These are phyloP conservation scores for Tilletiopsis washingtonensis DNA, from an alignment of 1,284 basidiomycete species.

Conservation along the genomic window DNA sequence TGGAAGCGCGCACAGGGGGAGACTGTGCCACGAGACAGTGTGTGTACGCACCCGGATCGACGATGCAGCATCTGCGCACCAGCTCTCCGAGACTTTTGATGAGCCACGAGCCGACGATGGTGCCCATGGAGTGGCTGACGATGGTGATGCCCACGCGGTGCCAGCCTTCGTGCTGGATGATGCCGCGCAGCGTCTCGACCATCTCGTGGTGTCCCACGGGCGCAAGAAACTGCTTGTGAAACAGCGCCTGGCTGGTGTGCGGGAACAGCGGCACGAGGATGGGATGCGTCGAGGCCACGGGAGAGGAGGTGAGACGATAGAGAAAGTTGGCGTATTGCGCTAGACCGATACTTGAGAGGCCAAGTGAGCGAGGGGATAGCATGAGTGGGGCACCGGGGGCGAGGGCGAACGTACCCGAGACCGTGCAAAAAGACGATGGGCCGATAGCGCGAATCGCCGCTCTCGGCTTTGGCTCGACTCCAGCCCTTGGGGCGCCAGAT, in stretches of 20 bases:
- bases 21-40: too few relatives aligned
- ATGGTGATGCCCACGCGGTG: constrained; percentile 20
- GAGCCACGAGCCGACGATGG: constrained; percentile 37
- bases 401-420: too few relatives aligned
- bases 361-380: too few relatives aligned
- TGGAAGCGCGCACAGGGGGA: too few relatives aligned
- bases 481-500: constrained; percentile 18
- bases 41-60: too few relatives aligned
- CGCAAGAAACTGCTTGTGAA: constrained; percentile 24
- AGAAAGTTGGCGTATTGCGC: constrained; percentile 25
- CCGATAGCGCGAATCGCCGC: constrained; percentile 4
- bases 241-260: constrained; percentile 34
- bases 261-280: constrained; percentile 39
- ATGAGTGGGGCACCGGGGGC: too few relatives aligned
- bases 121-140: constrained; percentile 42
- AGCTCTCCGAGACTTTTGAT: constrained; percentile 24
- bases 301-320: constrained; percentile 14
- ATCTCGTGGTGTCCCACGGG: constrained; percentile 35
- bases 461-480: constrained; percentile 6
- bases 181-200: constrained; percentile 16
- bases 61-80: constrained; percentile 31
- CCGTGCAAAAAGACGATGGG: constrained; percentile 39
- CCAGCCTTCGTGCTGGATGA: constrained; percentile 20
- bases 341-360: constrained; percentile 35
- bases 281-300: constrained; percentile 19